These are phyloP conservation scores for Withania somnifera DNA, from an alignment of 305 asterid species.

Conservation along the genomic window DNA sequence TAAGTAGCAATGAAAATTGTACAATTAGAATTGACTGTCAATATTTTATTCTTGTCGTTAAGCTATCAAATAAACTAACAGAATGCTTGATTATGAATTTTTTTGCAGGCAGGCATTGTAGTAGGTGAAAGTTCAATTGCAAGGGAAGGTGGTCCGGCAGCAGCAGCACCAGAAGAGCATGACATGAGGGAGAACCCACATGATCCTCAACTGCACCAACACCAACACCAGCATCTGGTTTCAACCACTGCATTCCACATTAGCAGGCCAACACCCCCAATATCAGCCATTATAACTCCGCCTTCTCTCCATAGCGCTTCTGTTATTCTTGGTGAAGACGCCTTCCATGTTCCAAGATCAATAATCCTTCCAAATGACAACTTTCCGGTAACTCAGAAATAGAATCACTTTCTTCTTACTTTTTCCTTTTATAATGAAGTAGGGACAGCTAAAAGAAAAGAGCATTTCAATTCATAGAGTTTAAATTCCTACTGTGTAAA, in stretches of 20 bases:
- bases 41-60: not conserved
- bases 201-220: slow-evolving; percentile 30
- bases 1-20: slow-evolving; percentile 43
- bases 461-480: not conserved
- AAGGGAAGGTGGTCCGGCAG: slow-evolving; percentile 33
- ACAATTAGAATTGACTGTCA: not conserved
- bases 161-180: slow-evolving; percentile 27
- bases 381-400: slow-evolving; percentile 41
- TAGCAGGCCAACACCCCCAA: slow-evolving; percentile 69
- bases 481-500: not conserved
- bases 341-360: slow-evolving; percentile 51
- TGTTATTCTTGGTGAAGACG: slow-evolving; percentile 55
- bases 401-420: not conserved
- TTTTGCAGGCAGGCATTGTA: slow-evolving; percentile 50
- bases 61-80: not conserved
- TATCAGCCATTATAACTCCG: slow-evolving; percentile 66
- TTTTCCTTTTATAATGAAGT: not conserved
- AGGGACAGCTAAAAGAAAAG: not conserved
- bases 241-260: slow-evolving; percentile 56
- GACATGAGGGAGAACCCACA: slow-evolving; percentile 36
- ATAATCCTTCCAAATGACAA: slow-evolving; percentile 52
- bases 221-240: slow-evolving; percentile 27
- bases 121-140: slow-evolving; percentile 46
- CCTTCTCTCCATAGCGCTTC: slow-evolving; percentile 62
- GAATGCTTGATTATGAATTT: not conserved